Conservation (phyloP, 2,329 filamentous ascomycete species). For the Cephalotrichum gorgonifer region DNA sequence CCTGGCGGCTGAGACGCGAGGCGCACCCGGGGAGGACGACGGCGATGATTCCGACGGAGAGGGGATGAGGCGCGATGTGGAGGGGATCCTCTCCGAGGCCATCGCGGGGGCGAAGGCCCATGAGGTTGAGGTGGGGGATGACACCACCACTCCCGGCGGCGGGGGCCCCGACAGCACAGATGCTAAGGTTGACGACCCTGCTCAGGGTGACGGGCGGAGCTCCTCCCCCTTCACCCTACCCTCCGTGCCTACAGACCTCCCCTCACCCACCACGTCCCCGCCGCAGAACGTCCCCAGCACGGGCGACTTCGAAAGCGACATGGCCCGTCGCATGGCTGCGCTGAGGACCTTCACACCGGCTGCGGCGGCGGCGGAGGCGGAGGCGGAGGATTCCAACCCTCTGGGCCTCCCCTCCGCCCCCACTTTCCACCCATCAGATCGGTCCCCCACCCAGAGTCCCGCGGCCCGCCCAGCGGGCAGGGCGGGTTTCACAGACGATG, state of each 20-base stretch:
- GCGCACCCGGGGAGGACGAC: slow-evolving; percentile 10
- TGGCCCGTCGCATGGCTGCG: slow-evolving; percentile 41
- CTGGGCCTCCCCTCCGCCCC: slow-evolving; percentile 39
- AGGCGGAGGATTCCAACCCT: slow-evolving; percentile 17
- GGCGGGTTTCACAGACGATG: slow-evolving; percentile 49
- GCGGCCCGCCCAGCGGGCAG: neutral
- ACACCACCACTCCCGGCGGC: neutral
- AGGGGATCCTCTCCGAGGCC: slow-evolving; percentile 20
- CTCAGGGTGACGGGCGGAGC: too few species aligned
- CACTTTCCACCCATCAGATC: slow-evolving; percentile 33
- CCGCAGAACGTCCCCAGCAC: slow-evolving; percentile 11
- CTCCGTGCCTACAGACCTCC: slow-evolving; percentile 31
- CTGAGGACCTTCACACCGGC: slow-evolving; percentile 26
- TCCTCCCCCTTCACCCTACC: slow-evolving; percentile 28
- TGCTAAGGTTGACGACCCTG: slow-evolving; percentile 8
- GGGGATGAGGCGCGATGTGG: slow-evolving; percentile 31
- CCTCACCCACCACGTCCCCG: slow-evolving; percentile 11
- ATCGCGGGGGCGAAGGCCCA: slow-evolving; percentile 19
- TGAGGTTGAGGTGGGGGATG: neutral
- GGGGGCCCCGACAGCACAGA: slow-evolving; percentile 9
- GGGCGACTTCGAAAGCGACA: slow-evolving; percentile 30
- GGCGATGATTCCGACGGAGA: slow-evolving; percentile 41
- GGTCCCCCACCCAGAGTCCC: slow-evolving; percentile 17
- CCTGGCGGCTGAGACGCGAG: slow-evolving; percentile 1
- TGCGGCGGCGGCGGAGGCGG: slow-evolving; percentile 11